These are phyloP conservation scores for Gossypium sturtianum DNA, from an alignment of 345 rosid genomes.

Conservation along the genomic window DNA sequence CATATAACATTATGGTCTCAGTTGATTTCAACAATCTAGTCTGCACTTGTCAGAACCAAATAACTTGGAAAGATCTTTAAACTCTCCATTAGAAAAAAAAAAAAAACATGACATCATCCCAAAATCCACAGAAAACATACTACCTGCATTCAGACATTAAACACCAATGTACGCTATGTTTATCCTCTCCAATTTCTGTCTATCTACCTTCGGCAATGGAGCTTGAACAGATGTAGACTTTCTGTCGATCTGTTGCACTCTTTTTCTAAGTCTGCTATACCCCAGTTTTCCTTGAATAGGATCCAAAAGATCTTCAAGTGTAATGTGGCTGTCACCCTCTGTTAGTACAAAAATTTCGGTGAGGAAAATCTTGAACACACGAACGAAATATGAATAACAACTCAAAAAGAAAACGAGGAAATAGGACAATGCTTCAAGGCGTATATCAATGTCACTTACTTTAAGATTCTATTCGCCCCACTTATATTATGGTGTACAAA, in stretches of 20 bases:
- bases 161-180: neutral
- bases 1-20: neutral
- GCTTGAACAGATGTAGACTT: slow-evolving; percentile 57
- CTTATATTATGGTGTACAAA: no score
- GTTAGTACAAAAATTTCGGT: no score
- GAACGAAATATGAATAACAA: no score
- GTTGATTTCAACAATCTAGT: neutral
- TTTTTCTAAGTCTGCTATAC: slow-evolving; percentile 50
- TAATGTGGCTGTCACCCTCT: slow-evolving; percentile 50
- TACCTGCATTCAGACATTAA: neutral
- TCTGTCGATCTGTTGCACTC: slow-evolving; percentile 37
- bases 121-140: neutral
- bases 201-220: slow-evolving; percentile 66
- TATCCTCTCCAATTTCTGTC: slow-evolving; percentile 71
- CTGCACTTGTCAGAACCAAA: neutral
- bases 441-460: no score
- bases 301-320: slow-evolving; percentile 57
- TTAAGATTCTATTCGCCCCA: no score
- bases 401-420: no score
- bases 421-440: no score
- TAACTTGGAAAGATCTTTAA: neutral
- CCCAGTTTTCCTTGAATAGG: slow-evolving; percentile 63
- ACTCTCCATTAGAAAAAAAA: neutral
- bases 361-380: no score
- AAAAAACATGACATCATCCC: neutral